A percentile compares a stretch with the other conserved stretches of the same genome.
These are phyloP conservation scores for Ustilaginoidea virens DNA, from an alignment of 2,329 filamentous ascomycete genomes.

Conservation along the genomic window DNA sequence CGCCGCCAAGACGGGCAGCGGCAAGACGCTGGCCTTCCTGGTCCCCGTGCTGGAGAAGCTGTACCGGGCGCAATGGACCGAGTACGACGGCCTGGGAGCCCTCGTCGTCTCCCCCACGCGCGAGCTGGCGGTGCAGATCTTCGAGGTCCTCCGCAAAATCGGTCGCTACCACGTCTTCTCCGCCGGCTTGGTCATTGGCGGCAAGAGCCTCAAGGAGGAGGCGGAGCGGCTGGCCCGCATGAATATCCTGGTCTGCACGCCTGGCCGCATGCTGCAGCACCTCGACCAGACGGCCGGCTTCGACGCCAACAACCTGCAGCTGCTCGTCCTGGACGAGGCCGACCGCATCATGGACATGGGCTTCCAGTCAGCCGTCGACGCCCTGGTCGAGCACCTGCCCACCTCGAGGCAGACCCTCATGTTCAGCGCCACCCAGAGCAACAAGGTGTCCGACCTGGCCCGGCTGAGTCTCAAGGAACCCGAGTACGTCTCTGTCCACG, in stretches of 20 bases:
- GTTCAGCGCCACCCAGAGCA: conserved; percentile 93
- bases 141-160: conserved; percentile 81
- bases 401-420: conserved; percentile 77
- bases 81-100: conserved; percentile 80
- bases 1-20: conserved; percentile 88
- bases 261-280: conserved; percentile 88
- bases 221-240: conserved; percentile 72
- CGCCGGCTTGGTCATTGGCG: conserved; percentile 84
- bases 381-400: conserved; percentile 82
- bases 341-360: conserved; percentile 98
- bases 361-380: conserved; percentile 80
- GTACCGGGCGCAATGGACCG: conserved; percentile 77
- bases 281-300: conserved; percentile 85
- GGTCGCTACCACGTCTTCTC: conserved; percentile 83
- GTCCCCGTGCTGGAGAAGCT: conserved; percentile 86
- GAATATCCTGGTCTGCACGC: conserved; percentile 95
- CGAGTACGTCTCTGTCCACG: conserved; percentile 90
- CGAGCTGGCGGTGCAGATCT: conserved; percentile 92
- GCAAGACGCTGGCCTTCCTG: conserved; percentile 88
- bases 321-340: conserved; percentile 88
- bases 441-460: conserved; percentile 81
- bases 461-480: conserved; percentile 77
- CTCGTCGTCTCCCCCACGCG: conserved; percentile 88
- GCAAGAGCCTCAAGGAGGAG: conserved; percentile 78
- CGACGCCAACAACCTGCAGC: conserved; percentile 78